Conservation (phyloP, 352 stramenopile species). For the Phytophthora kernoviae region DNA sequence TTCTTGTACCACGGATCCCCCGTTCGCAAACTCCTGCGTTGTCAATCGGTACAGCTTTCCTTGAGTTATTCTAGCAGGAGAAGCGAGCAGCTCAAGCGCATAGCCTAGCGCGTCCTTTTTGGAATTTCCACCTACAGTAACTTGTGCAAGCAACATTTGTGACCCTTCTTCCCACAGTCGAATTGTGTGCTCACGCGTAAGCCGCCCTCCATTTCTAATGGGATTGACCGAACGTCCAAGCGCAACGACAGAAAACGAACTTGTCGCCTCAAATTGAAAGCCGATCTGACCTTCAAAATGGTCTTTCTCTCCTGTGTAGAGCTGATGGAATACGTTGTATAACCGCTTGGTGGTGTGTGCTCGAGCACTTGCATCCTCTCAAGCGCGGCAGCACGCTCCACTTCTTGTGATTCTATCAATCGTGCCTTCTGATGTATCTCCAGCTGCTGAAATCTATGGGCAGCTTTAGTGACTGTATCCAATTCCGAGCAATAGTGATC, state of each 20-base stretch:
- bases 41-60: slow-evolving; percentile 88
- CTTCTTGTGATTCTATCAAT: slow-evolving; percentile 65
- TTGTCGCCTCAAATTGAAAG: slow-evolving; percentile 88
- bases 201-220: slow-evolving; percentile 55
- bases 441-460: slow-evolving; percentile 65
- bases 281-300: slow-evolving; percentile 91
- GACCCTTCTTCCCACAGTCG: slow-evolving; percentile 86
- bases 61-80: slow-evolving; percentile 68
- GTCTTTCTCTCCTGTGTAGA: slow-evolving; percentile 90
- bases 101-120: slow-evolving; percentile 81
- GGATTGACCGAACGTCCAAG: slow-evolving; percentile 83
- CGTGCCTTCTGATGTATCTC: slow-evolving; percentile 65
- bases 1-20: slow-evolving; percentile 91
- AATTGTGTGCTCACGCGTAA: slow-evolving; percentile 78
- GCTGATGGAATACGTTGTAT: slow-evolving; percentile 89
- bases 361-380: slow-evolving; percentile 49
- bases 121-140: slow-evolving; percentile 62
- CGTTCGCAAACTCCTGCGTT: slow-evolving; percentile 88
- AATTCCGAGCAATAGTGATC: slow-evolving; percentile 81
- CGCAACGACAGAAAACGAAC: slow-evolving; percentile 82
- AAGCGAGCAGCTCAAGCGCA: slow-evolving; percentile 61
- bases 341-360: slow-evolving; percentile 70
- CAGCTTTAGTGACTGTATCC: slow-evolving; percentile 61
- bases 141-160: slow-evolving; percentile 68
- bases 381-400: slow-evolving; percentile 55